phyloP scores from a whole-genome alignment of 768 basidiomycete species.

The Terana coerulea region DNA sequence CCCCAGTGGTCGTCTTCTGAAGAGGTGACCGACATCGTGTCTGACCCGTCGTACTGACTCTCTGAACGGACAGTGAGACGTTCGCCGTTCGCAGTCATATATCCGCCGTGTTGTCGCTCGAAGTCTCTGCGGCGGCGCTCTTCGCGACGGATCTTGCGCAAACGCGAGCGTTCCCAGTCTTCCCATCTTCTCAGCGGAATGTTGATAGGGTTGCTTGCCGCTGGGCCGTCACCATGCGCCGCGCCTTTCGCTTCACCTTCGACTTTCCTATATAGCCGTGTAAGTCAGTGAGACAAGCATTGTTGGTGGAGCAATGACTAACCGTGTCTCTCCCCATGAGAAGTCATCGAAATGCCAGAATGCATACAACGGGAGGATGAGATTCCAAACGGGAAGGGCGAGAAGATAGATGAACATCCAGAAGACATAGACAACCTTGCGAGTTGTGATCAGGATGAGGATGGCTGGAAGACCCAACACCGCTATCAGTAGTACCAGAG shows the following conservation, averaged over 20 bases:
- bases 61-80: slow-evolving; percentile 55
- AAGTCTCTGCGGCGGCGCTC: slow-evolving; percentile 78
- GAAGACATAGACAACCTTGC: slow-evolving; percentile 92
- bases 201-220: slow-evolving; percentile 45
- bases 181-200: slow-evolving; percentile 99
- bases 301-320: slow-evolving; percentile 21
- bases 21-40: slow-evolving; percentile 75
- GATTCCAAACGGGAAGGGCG: slow-evolving; percentile 96
- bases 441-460: slow-evolving; percentile 88
- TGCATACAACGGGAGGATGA: slow-evolving; percentile 88
- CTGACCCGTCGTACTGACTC: slow-evolving; percentile 71
- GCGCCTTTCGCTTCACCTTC: slow-evolving; percentile 83
- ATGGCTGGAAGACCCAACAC: slow-evolving; percentile 93
- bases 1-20: slow-evolving; percentile 98
- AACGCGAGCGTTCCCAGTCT: slow-evolving; percentile 95
- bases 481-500: slow-evolving; percentile 80
- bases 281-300: not conserved
- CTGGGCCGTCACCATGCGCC: slow-evolving; percentile 69
- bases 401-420: slow-evolving; percentile 97
- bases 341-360: slow-evolving; percentile 99
- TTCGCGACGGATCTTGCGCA: slow-evolving; percentile 88
- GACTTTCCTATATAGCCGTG: slow-evolving; percentile 70
- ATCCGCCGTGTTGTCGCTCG: slow-evolving; percentile 70
- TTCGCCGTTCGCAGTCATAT: slow-evolving; percentile 62
- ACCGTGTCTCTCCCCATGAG: slow-evolving; percentile 99